Conservation (phyloP, 192 early-diverging fungal genomes). For the Glomus cerebriforme region DNA sequence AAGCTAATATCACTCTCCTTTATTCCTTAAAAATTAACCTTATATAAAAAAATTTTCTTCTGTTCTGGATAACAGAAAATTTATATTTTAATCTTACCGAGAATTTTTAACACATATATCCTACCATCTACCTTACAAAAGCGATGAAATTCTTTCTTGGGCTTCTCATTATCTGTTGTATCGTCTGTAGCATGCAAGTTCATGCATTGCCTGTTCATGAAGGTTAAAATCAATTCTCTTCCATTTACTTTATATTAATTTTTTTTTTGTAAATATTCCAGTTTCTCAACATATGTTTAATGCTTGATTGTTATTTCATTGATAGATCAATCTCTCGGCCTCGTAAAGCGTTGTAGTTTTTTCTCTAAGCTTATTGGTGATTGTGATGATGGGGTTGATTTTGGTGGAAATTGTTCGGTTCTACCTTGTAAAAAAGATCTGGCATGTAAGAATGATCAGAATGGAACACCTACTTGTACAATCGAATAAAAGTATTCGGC, state of each 20-base stretch:
- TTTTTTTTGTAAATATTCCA: slow-evolving; percentile 26
- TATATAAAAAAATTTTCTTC: slow-evolving; percentile 20
- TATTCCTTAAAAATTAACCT: slow-evolving; percentile 31
- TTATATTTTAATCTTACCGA: slow-evolving; percentile 7
- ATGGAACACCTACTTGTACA: slow-evolving; percentile 29
- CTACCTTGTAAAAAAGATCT: slow-evolving; percentile 30
- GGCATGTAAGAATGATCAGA: not conserved
- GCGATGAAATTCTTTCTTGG: slow-evolving; percentile 27
- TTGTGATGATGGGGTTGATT: slow-evolving; percentile 19
- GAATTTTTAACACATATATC: slow-evolving; percentile 30
- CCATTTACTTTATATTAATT: slow-evolving; percentile 34
- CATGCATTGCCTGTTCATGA: slow-evolving; percentile 29
- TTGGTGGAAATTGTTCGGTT: slow-evolving; percentile 28
- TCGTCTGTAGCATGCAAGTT: slow-evolving; percentile 26
- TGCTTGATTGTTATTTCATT: slow-evolving; percentile 29
- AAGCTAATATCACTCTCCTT: slow-evolving; percentile 6
- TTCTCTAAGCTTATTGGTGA: slow-evolving; percentile 10
- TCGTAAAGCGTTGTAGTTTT: slow-evolving; percentile 27
- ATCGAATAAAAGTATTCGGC: slow-evolving; percentile 17
- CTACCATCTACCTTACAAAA: slow-evolving; percentile 30
- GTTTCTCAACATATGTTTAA: slow-evolving; percentile 23
- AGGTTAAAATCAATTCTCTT: slow-evolving; percentile 33
- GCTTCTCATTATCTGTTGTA: slow-evolving; percentile 31
- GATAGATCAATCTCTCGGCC: slow-evolving; percentile 19
- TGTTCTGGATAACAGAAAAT: slow-evolving; percentile 34